Evolutionary conservation across 768 basidiomycete genomes (phyloP), one percentile per base, ranked within the genome.

Genomic region (Auricularia sp.): DNA sequence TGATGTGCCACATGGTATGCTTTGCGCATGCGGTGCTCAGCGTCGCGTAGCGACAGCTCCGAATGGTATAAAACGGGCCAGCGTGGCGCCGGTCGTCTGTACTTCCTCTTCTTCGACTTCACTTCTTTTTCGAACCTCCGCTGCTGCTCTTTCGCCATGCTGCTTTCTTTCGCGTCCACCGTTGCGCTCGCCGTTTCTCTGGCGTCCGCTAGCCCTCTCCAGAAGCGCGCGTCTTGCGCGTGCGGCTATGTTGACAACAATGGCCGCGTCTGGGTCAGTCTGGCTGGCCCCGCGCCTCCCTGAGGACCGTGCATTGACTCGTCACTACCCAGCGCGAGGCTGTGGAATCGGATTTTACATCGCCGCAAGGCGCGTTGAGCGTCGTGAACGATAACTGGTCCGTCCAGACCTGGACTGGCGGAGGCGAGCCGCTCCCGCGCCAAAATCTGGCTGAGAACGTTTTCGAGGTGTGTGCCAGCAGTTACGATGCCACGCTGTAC

Each of bases 191-290:
- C 47, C 47, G 47, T 21, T 18, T 51, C 47, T 18, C 47, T 51
- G 14, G 47, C 47, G 47, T 51, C 47, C 10, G 47, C 47, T 6
- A 21, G 14, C 21, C 47, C 47, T 8, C 21, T 24, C 18, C 21
- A 59, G 56, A 24, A 34, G 14, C 56, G 29, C 3, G 56, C 21
- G 8, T 10, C 24, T 16, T 68, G 67, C 58, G 42, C 62, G 13
- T 68, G 67, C 56, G 67, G 67, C n/a, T 68, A 66, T 45, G 42
- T 63, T 21, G 67, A 68, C 56, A 51, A 62, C 24, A 63, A 56
- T 11, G 58, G 63, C 18, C 24, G 24, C 33, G 61, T 68, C 54
- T 68, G 67, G 67, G 67, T 68, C 37, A 16, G 54, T 68, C 21
- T 8, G 14, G 16, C 29, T 39, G 35, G 39, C 8, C 39, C 39